Evolutionary conservation across 2,329 filamentous ascomycete species (phyloP).

Genomic region (Aureobasidium sp.): DNA sequence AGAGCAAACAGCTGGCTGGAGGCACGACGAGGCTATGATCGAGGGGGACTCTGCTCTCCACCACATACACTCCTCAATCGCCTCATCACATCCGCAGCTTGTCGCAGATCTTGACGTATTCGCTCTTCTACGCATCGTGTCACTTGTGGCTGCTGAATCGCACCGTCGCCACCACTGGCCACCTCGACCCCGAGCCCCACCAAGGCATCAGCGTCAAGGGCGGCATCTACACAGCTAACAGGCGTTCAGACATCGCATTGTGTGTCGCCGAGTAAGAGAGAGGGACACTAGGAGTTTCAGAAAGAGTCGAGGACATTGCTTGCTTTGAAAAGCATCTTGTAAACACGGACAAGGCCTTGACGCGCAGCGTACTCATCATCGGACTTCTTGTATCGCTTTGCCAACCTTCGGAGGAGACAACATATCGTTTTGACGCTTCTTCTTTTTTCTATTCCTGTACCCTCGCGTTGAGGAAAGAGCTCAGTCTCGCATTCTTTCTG

Average conservation of each 20-base stretch:
- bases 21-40: not conserved
- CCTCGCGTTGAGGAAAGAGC: not conserved
- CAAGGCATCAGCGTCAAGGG: not conserved
- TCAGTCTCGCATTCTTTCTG: not conserved
- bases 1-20: not conserved
- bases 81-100: not conserved
- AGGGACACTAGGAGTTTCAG: not conserved
- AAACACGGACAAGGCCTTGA: not conserved
- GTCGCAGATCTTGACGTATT: not conserved
- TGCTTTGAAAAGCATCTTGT: slow-evolving; percentile 9
- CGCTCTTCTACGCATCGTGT: too few species aligned
- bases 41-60: not conserved
- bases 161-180: not conserved
- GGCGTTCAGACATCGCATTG: not conserved
- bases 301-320: not conserved
- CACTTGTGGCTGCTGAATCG: not conserved
- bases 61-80: not conserved
- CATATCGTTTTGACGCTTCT: slow-evolving; percentile 1
- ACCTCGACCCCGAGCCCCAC: not conserved
- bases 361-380: not conserved
- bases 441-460: slow-evolving; percentile 11
- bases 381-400: slow-evolving; percentile 5
- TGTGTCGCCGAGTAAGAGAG: not conserved
- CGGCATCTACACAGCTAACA: not conserved
- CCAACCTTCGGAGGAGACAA: not conserved